Base-by-base conservation (phyloP, 2,329 filamentous ascomycete genomes). In the Rutstroemia sp. region DNA sequence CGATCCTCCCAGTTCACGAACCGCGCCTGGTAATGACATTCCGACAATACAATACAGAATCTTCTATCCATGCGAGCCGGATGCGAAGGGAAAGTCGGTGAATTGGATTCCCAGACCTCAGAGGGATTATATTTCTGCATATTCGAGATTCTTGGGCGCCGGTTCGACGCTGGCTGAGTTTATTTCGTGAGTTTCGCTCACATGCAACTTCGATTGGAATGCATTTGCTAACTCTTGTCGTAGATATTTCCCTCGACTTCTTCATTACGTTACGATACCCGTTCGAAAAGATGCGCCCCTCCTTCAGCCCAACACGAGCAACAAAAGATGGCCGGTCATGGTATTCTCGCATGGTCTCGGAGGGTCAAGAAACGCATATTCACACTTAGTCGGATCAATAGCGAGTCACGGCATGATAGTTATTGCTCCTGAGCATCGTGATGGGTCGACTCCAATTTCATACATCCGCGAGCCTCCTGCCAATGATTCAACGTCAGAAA, bases 321-420 rank as follows among this genome's bases (percentile, higher is more conserved):
- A 74, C 58, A 73, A 76, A 56, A 75, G 82, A 73, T 94, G 88
- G 86, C 90, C 90, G 0, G 87, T 90, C 0, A 84, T 90, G 75
- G 77, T 95, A 60, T 95, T 95, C 72, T 94, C 89, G 1, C 90
- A 95, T 68, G 90, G 90, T 0, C 77, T 95, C 1, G 90, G 88
- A 39, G 90, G 90, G 39, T 86, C 82, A 58, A 80, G 88, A 62
- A 94, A 94, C 66, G 83, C 88, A 10, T 95, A 95, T 73, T 92
- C 88, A n/a, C 86, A 92, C 66, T 74, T 95, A 23, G 86, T 81
- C 18, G 88, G 88, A 16, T 89, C 88, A 0, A 73, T 95, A 27
- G 88, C 90, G 4, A 90, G 87, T 19, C 85, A 94, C 66, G 90
- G 90, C 42, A 77, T 92, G 21, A 82, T 94, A 7, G 89, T 95